Evolutionary conservation across 352 stramenopile genomes (phyloP), one percentile per base, ranked within the genome.

Genomic region (Stramenopiles sp.): DNA sequence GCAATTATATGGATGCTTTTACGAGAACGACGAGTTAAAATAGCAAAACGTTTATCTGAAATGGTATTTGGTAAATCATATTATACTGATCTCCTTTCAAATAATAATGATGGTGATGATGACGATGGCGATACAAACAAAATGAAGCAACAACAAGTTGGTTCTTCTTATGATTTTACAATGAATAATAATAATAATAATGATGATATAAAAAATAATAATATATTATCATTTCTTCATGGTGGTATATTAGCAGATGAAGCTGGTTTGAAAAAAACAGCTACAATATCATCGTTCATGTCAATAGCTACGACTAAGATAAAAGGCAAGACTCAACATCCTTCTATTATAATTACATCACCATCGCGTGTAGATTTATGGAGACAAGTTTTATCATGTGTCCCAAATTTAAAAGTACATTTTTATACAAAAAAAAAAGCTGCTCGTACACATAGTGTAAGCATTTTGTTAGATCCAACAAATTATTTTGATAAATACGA

Each of bases 401-500:
- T 69, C 27, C 53, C 53, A 69, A 69, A 69, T 27, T 69, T 69
- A 69, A 69, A 69, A 69, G 53, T 27, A 20, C 53, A 69, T 69
- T 69, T 69, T 69, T 69, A 69, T 69, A 69, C 53, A 23, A 27
- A 27, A 69, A 69, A 69, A 27, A 69, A 69, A 27, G 27, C 53
- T 27, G 20, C 20, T 20, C 20, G 53, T 20, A 69, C 27, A 23
- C 53, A 27, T 69, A 20, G 27, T 69, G 53, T 69, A 69, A 23
- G 53, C 27, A 27, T 27, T 27, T 27, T 69, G 20, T 27, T 69
- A 27, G 53, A 69, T 27, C 53, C 53, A 69, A 69, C 20, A 69
- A 69, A 69, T 27, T 69, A 69, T 69, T 69, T 69, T 69, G 53
- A 69, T 27, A 20, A 69, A 27, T 69, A 69, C 53, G 53, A 69